These are phyloP conservation scores for Globisporangium okanoganense DNA, from an alignment of 352 stramenopile species.

Conservation along the genomic window DNA sequence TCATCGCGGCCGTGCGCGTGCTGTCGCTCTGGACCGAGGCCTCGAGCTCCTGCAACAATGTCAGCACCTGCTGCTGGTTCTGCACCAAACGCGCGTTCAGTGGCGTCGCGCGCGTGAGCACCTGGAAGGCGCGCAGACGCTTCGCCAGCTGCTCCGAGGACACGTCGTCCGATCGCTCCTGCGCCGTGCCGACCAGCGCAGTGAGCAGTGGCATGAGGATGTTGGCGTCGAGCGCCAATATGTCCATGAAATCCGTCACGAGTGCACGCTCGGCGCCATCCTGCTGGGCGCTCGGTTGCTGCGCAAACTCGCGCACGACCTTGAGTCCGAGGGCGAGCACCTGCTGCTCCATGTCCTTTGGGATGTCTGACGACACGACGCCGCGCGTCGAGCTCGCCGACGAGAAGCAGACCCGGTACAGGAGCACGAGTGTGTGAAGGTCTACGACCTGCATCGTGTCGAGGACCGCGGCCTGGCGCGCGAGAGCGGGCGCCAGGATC, in stretches of 20 bases:
- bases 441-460: constrained; percentile 37
- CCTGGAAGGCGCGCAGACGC: constrained; percentile 41
- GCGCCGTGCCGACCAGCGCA: constrained; percentile 6
- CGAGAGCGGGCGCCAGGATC: constrained; percentile 63
- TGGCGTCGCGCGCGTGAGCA: constrained; percentile 36
- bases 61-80: constrained; percentile 26
- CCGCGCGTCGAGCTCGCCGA: constrained; percentile 26
- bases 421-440: constrained; percentile 55
- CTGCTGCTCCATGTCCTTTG: constrained; percentile 40
- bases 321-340: constrained; percentile 17
- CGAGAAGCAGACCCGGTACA: constrained; percentile 52
- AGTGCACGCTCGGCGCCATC: constrained; percentile 17
- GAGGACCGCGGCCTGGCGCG: constrained; percentile 33
- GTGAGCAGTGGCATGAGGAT: constrained; percentile 20
- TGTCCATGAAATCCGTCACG: constrained; percentile 18
- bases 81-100: constrained; percentile 34
- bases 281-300: not conserved
- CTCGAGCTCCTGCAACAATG: constrained; percentile 25
- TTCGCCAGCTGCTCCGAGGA: constrained; percentile 15
- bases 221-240: constrained; percentile 15
- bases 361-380: constrained; percentile 32
- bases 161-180: constrained; percentile 12
- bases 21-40: constrained; percentile 9
- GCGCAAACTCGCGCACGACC: constrained; percentile 3
- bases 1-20: constrained; percentile 9